Evolutionary conservation across 2,329 filamentous ascomycete genomes (phyloP), one percentile per base, ranked within the genome.

Genomic region (Geosmithia putterillii): DNA sequence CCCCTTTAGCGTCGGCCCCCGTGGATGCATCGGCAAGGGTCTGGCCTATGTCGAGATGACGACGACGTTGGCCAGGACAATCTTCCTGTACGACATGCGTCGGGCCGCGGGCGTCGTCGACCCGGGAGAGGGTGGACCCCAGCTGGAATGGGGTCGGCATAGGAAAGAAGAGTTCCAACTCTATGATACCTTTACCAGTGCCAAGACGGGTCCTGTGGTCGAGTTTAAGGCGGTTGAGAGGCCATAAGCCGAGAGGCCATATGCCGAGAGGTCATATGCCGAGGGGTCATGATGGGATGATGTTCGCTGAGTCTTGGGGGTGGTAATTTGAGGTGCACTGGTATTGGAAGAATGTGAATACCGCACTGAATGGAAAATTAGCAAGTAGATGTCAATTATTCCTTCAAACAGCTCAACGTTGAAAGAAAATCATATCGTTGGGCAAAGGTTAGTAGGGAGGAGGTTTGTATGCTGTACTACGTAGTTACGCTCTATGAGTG

Each of bases 21-120:
- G 82, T 10, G 80, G 80, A 2, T 87, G 83, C 54, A 83, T 86
- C 44, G 83, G 82, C 0, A 86, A 85, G 67, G 71, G 73, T 0
- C 60, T 84, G 38, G 80, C 80, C 2, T 82, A 84, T 51, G 69
- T 74, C 38, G 81, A 85, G 64, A 74, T 84, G 71, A 74, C 66
- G 42, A 71, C 75, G 5, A 74, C 78, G 2, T 57, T 85, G 44
- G 80, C 79, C 28, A 61, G 79, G 14, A 65, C 77, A 18, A 53
- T 85, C 46, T 83, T 66, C 49, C 47, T 75, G 50, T 84, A 79
- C 47, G 80, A 83, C 47, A 49, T 83, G 59, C 62, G 74, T 38
- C 64, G 61, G 52, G 67, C 73, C 1, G 53, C 64, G 2, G 69
- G 69, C 2, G 63, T 73, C 1, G 56, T 50, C 8, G 74, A 74